Evolutionary conservation across 768 basidiomycete genomes (phyloP), one percentile per base, ranked within the genome.

Genomic region (Hypsizygus marmoreus): DNA sequence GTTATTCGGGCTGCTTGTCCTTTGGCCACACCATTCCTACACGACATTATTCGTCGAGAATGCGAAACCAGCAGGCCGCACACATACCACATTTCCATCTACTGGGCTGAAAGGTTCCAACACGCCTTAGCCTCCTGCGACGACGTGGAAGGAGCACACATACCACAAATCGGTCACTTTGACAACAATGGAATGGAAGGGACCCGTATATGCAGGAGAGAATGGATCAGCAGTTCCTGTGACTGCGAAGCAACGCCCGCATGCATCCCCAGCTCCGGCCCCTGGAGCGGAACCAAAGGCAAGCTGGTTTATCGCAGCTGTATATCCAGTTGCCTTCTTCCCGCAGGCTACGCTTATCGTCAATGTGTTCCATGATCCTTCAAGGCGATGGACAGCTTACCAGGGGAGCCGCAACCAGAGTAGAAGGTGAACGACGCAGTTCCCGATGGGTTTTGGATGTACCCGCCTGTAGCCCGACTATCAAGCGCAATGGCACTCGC

Each of bases 161-260:
- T 51, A 70, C 72, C 73, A 73, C 45, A 72, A 56, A 54, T 72
- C 71, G 2, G 72, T 72, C 26, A 72, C 70, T 59, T 79, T 82
- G 11, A 82, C 80, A 29, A 84, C 67, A 44, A 82, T 75, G 23
- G 70, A 66, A 24, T 77, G 53, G 66, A 80, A 80, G 12, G 80
- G 77, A 8, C 78, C 80, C 12, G 66, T 59, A 60, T 54, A 81
- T 0, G 63, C 45, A 1, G 79, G 77, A 17, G 77, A 75, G 65
- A 64, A 81, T 14, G 82, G 81, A 58, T 82, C 80, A 8, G 58
- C 49, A 12, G 58, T 68, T 29, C 71, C 79, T 1, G 80, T 79
- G 44, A 82, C 37, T 14, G 70, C 61, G 58, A 84, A 82, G 68
- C 81, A 82, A 28, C 81, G 76, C 11, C 81, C 81, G 50, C 81